Evolutionary conservation across 345 rosid genomes (phyloP), one percentile per base, ranked within the genome.

Genomic region (Odontarrhena argentea): DNA sequence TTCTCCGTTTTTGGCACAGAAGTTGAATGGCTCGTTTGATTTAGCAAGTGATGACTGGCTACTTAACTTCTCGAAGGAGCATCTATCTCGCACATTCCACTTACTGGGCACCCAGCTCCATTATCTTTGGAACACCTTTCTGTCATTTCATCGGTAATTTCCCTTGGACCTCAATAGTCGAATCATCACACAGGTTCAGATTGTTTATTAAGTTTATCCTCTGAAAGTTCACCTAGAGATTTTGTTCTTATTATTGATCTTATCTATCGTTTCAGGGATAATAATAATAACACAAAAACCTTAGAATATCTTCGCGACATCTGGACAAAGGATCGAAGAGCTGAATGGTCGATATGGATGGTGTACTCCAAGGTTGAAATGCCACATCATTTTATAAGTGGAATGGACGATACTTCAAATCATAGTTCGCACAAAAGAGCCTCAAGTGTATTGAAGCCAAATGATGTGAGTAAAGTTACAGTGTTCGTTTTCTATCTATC

Each of bases 261-360:
- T 60, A 18, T 71, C 63, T 76, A 41, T 38, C 58, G 64, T 73
- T 75, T 48, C 76, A 91, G 99, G 87, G 86, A 79, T 45, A 83
- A 85, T 70, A 83, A 77, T 45, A 83, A 85, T 72, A 83, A 77
- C 74, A 75, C 51, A 75, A 81, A 76, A 77, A 77, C 88, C 74
- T 57, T 95, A 67, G 86, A 84, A 46, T 81, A 76, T 81, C 84
- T 95, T 68, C 82, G 75, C 9, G 89, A 88, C 55, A 68, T 65
- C 60, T 95, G 99, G 99, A 79, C 85, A 38, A 81, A 76, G 71
- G 96, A 91, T 69, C 88, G 96, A 69, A 87, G 82, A 76, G 90
- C 91, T 64, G 99, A 94, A 78, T 94, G 99, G 99, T 91, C 99
- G 7, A 91, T 88, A 75, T 91, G 99, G 99, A 94, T 87, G 96